Percentiles rank a stretch among this genome's conserved stretches.
Evolutionary conservation across 805 yeast species (phyloP).

Genomic region (Spathaspora gorwiae): DNA sequence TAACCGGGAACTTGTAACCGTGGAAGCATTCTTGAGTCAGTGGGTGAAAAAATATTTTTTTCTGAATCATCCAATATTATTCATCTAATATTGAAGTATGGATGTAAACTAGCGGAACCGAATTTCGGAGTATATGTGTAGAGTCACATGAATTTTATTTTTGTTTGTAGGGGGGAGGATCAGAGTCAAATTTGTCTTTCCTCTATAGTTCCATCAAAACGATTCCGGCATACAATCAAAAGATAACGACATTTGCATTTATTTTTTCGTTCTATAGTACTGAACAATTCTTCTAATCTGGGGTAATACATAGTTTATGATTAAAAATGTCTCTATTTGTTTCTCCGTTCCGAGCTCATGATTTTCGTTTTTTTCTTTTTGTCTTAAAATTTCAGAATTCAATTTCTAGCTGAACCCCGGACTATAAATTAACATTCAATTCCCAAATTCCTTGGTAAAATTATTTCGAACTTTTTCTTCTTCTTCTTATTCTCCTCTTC

Average conservation of each 20-base stretch:
- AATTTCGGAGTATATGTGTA: neutral
- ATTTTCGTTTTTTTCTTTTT: too few species aligned
- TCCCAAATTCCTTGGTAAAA: neutral
- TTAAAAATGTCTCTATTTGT: neutral
- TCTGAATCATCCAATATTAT: too few species aligned
- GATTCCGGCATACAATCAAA: neutral
- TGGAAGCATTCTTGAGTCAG: neutral
- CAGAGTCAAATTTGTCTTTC: neutral
- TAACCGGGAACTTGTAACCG: neutral
- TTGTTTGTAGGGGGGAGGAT: neutral
- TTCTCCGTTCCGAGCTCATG: neutral
- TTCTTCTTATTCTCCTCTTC: neutral
- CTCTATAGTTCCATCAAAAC: neutral
- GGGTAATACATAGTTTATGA: neutral
- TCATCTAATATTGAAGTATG: neutral
- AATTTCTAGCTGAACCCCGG: neutral
- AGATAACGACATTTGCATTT: neutral
- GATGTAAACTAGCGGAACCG: slow-evolving; percentile 4
- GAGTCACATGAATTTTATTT: neutral
- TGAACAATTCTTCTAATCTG: neutral
- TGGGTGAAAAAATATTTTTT: too few species aligned
- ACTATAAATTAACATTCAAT: neutral
- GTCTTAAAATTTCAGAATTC: too few species aligned
- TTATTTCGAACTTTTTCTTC: neutral
- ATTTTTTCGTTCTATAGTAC: neutral